Evolutionary conservation across 1,284 basidiomycete species (phyloP), one percentile per base, ranked within the genome.

Genomic region (Ustilago loliicola): DNA sequence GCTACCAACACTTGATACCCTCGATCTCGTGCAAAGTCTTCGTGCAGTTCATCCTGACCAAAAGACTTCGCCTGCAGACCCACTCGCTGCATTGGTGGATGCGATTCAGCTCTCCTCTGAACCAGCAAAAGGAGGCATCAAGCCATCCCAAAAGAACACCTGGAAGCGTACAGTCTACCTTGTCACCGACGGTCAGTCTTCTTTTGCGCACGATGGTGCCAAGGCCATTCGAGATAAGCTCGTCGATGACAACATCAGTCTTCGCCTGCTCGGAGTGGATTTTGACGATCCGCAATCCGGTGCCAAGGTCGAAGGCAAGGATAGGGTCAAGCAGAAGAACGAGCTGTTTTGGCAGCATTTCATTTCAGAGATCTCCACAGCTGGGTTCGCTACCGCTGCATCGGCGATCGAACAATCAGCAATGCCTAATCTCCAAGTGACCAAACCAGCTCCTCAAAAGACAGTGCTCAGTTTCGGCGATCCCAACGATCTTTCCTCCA

Each of bases 11-110:
- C 90, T 92, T 0, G 88, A 87, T 45, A 95, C 93, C 2, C 89
- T 96, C 17, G 90, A 93, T 61, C 91, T 92, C 83, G 87, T 97
- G 10, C 90, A 91, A 56, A 87, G 88, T 19, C 89, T 82, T n/a
- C 60, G 80, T 0, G 77, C 82, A 6, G 65, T 73, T 9, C 60
- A 72, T 38, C 53, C 59, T 10, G 55, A 73, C 11, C 70, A 79
- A 13, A 56, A 72, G 10, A 40, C 60, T 0, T 57, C 65, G 4
- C 38, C 40, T 8, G 66, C 69, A n/a, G 87, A 79, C 72, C 83
- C 95, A 3, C 89, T 97, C 56, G 94, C 95, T 78, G 94, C 92
- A 2, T 87, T 97, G 42, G 92, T 96, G 73, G 94, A 96, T 13
- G 93, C 90, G 1, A 90, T 95, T 60, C 91, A 95, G 85, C 92